These are phyloP conservation scores for Neospora caninum DNA, from an alignment of 169 alveolate species.

Conservation along the genomic window DNA sequence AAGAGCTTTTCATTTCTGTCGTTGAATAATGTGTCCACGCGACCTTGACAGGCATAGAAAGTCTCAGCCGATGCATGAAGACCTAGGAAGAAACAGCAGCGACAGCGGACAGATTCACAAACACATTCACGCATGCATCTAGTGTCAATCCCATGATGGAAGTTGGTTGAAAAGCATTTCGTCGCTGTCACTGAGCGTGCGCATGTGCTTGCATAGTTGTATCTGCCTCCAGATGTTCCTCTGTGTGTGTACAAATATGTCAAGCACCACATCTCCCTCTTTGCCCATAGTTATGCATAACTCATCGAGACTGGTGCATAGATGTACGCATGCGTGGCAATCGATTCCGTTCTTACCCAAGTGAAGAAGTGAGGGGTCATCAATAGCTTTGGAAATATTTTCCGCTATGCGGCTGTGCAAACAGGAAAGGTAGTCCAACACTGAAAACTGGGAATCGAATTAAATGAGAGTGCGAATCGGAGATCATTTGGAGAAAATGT, in stretches of 20 bases:
- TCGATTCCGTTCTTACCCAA: neutral
- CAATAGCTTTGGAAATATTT: neutral
- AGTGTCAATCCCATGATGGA: no score
- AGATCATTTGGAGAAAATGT: no score
- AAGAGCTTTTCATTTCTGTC: constrained; percentile 68
- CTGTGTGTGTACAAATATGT: no score
- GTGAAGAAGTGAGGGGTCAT: constrained; percentile 11
- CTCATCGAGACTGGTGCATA: no score
- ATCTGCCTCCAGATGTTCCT: no score
- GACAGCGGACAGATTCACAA: neutral
- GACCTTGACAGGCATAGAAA: constrained; percentile 72
- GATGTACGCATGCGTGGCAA: no score
- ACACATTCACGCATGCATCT: no score
- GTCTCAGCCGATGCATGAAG: constrained; percentile 72
- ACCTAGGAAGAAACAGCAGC: constrained; percentile 30
- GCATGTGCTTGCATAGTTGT: no score
- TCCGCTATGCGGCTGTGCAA: constrained; percentile 15
- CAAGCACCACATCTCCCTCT: no score
- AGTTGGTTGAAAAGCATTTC: no score
- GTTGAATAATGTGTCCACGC: constrained; percentile 63
- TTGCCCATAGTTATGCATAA: no score
- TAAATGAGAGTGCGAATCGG: neutral
- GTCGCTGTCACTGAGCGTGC: no score
- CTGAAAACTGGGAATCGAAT: neutral
- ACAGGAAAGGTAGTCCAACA: neutral